Conservation (phyloP, 352 stramenopile species). For the Globisporangium okanoganense region DNA sequence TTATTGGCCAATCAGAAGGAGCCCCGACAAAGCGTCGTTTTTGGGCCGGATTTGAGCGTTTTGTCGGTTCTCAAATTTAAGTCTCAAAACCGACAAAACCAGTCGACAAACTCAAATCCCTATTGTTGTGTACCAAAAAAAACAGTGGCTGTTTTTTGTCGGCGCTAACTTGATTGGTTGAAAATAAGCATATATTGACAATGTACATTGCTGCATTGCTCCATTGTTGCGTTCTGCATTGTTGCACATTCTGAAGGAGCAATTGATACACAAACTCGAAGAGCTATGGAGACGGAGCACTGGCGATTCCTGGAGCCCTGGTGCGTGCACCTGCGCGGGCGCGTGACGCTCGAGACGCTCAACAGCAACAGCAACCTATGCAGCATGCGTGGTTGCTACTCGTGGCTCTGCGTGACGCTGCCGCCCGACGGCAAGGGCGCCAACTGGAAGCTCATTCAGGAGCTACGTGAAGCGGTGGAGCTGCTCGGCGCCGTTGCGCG, state of each 20-base stretch:
- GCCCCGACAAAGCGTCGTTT: too few species aligned
- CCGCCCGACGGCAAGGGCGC: slow-evolving; percentile 6
- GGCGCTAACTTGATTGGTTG: background rate
- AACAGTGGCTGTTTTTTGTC: too few species aligned
- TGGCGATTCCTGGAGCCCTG: slow-evolving; percentile 9
- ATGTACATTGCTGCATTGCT: slow-evolving; percentile 1
- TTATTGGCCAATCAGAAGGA: too few species aligned
- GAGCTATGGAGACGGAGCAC: slow-evolving; percentile 14
- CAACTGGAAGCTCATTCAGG: slow-evolving; percentile 11
- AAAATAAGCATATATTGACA: background rate
- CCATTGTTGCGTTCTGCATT: background rate
- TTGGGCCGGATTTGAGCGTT: too few species aligned
- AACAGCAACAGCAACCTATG: background rate
- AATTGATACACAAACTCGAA: background rate
- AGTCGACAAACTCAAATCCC: too few species aligned
- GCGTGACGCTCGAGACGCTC: slow-evolving; percentile 5
- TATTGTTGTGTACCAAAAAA: too few species aligned
- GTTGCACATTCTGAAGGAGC: background rate
- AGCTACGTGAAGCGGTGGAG: slow-evolving; percentile 11
- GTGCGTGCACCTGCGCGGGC: slow-evolving; percentile 11
- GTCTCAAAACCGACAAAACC: too few species aligned
- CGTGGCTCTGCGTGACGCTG: slow-evolving; percentile 6
- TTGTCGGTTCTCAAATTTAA: too few species aligned
- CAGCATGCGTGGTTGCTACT: slow-evolving; percentile 5
- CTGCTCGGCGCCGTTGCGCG: slow-evolving; percentile 7